Conservation (phyloP, 306 rosid species). For the Pterocarpus macrocarpus region DNA sequence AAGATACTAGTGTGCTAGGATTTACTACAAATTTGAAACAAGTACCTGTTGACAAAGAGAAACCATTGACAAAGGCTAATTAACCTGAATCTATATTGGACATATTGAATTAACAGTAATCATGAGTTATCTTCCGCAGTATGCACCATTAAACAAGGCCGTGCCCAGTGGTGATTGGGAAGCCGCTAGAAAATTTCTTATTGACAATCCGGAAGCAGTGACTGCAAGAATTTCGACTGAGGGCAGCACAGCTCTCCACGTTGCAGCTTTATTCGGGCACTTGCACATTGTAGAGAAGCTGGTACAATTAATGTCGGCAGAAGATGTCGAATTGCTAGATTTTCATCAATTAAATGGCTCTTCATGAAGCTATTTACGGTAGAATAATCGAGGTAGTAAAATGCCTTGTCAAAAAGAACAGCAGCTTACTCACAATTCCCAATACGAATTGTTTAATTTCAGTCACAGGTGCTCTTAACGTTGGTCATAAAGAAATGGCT, state of each 20-base stretch:
- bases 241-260: background rate
- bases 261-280: constrained; percentile 1
- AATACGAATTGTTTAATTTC: background rate
- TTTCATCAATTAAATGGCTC: background rate
- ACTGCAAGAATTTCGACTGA: background rate
- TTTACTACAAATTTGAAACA: too few species aligned
- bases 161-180: background rate
- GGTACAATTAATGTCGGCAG: background rate
- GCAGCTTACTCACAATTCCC: background rate
- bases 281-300: background rate
- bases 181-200: background rate
- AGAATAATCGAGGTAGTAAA: background rate
- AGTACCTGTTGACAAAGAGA: too few species aligned
- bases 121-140: background rate
- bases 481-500: background rate
- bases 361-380: background rate
- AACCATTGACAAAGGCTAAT: too few species aligned
- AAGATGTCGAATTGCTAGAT: background rate
- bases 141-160: background rate
- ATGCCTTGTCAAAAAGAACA: background rate
- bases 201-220: background rate
- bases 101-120: background rate
- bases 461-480: background rate
- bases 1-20: too few species aligned
- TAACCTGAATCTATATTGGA: too few species aligned